These are phyloP conservation scores for Beauveria scarabaeidicola DNA, from an alignment of 2,329 filamentous ascomycete genomes.

Conservation along the genomic window DNA sequence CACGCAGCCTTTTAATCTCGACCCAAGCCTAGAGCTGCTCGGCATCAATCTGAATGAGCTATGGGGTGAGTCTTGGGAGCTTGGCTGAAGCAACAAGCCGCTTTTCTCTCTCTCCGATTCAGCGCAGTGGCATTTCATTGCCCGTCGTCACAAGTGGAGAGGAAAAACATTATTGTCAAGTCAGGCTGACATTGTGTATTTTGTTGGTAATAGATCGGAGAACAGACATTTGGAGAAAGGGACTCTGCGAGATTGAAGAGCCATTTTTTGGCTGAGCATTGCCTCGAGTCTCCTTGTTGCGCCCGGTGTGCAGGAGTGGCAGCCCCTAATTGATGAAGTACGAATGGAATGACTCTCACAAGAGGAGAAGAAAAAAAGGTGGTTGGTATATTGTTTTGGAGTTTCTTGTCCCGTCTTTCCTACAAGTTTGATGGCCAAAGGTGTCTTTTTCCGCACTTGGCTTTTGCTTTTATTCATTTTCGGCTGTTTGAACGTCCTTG, in stretches of 20 bases:
- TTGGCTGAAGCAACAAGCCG: slow-evolving; percentile 22
- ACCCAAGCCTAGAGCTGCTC: slow-evolving; percentile 45
- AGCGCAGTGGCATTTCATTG: not conserved
- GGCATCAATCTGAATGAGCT: slow-evolving; percentile 47
- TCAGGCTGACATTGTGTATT: slow-evolving; percentile 3
- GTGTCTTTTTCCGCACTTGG: not conserved
- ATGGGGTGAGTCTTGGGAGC: slow-evolving; percentile 43
- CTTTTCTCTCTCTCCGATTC: not conserved
- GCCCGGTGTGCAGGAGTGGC: not conserved
- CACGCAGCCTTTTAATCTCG: slow-evolving; percentile 37
- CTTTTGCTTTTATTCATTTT: not conserved
- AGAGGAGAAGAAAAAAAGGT: not conserved
- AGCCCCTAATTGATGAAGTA: not conserved
- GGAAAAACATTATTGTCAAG: slow-evolving; percentile 1
- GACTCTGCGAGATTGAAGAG: slow-evolving; percentile 7
- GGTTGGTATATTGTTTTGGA: not conserved
- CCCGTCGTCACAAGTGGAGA: not conserved
- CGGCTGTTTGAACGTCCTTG: not conserved
- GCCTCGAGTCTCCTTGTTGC: not conserved
- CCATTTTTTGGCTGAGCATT: slow-evolving; percentile 5
- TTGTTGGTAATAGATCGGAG: slow-evolving; percentile 3
- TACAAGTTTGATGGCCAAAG: not conserved
- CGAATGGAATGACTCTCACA: not conserved
- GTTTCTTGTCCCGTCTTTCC: not conserved
- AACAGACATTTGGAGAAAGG: slow-evolving; percentile 10